Base-by-base conservation (phyloP, 495 filamentous ascomycete species). In the Extremus antarcticus region DNA sequence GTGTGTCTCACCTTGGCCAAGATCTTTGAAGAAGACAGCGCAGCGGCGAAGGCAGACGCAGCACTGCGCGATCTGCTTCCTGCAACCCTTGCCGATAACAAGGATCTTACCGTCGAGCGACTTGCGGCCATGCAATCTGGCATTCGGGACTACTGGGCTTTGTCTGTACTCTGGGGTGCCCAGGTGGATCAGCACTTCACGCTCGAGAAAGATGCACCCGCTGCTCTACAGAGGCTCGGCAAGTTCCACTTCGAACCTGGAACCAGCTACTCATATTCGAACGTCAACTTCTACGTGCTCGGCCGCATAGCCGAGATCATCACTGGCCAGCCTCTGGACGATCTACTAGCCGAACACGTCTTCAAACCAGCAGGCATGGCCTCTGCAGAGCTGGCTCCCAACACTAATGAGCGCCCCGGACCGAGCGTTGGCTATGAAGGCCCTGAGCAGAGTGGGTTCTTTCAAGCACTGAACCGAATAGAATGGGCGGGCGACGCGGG, bases 401-500 rank as follows among this genome's bases (percentile, higher is more conserved):
- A 59, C 24, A 59, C 57, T 1, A 20, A 29, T 15, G 23, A 46
- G 19, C 43, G 54, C 9, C 57, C 57, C 22, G 19, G 29, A 17
- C 57, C 57, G 2, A 39, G 54, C 24, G 52, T 55, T 20, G 57
- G 57, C 29, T 59, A 59, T 22, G 57, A 59, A 39, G 57, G 57
- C 9, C 51, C 15, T 35, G 51, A 54, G 16, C 23, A 38, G 19
- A n/a, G n/a, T 13, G 57, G 57, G 3, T 59, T 50, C 52, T 41
- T 59, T 22, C n/a, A 19, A 10, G 43, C 43, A 16, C 13, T 22
- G 20, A 59, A 59, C 47, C 51, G 57, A 22, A 59, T 59, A 19
- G 57, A 59, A 25, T 59, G 57, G 57, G 57, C 57, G 23, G 57
- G 57, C 8, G 57, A 59, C 22, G 57, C 57, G 16, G 57, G 57